phyloP scores from a whole-genome alignment of 2,329 filamentous ascomycete species.

The Colletotrichum neosansevieriae region DNA sequence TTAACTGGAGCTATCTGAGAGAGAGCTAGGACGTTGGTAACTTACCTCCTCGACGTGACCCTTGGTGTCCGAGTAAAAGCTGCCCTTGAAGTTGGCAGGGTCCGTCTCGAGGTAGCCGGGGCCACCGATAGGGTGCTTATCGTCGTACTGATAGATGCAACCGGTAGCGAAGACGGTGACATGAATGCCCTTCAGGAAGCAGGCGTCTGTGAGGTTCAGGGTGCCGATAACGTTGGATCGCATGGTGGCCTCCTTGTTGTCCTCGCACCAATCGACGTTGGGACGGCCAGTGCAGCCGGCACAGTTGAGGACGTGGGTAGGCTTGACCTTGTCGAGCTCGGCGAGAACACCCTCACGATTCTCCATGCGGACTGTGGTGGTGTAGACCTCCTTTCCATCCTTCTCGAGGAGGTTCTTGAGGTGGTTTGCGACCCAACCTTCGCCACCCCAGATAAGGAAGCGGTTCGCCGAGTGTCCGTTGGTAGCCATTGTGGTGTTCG shows the following conservation, averaged over 20 bases:
- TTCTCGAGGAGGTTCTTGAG: conserved; percentile 68
- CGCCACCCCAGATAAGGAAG: conserved; percentile 74
- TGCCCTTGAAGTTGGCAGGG: conserved; percentile 73
- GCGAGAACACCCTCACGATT: conserved; percentile 67
- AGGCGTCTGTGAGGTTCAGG: conserved; percentile 72
- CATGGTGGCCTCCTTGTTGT: conserved; percentile 75
- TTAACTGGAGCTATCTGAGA: conserved; percentile 14
- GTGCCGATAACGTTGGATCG: conserved; percentile 76
- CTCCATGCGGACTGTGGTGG: conserved; percentile 75
- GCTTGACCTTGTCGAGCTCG: conserved; percentile 69
- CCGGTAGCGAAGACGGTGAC: conserved; percentile 76
- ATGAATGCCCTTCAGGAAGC: conserved; percentile 69
- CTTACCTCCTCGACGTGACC: conserved; percentile 72
- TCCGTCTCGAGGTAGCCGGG: conserved; percentile 72
- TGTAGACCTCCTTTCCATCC: conserved; percentile 71
- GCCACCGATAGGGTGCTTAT: conserved; percentile 69
- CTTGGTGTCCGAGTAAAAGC: conserved; percentile 78
- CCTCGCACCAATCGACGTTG: conserved; percentile 80
- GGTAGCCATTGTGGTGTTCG: conserved; percentile 44
- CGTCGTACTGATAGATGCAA: conserved; percentile 75
- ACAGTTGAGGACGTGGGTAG: conserved; percentile 75
- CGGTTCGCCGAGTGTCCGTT: conserved; percentile 51
- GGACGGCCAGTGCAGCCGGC: conserved; percentile 75
- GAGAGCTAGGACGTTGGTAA: not conserved
- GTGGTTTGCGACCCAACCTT: conserved; percentile 73